Evolutionary conservation across 805 yeast genomes (phyloP), one percentile per base, ranked within the genome.

Genomic region (Candida germanica): DNA sequence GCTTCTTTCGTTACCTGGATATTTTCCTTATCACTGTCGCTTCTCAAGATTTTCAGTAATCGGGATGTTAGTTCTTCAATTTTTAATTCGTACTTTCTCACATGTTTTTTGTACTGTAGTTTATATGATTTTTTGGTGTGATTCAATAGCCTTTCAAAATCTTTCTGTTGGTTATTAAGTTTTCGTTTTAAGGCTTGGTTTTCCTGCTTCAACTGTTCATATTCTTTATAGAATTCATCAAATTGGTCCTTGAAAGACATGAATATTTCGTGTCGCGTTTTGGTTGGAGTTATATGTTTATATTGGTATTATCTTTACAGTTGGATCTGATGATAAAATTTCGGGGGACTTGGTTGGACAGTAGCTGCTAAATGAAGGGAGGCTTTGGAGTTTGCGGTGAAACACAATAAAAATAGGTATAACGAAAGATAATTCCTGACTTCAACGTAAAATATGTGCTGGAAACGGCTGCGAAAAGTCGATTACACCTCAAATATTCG

Each of bases 21-120:
- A 24, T 38, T 38, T 19, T 38, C 37, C 19, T 33, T 38, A 9
- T 19, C n/a, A 11, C 33, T 31, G 11, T 15, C 20, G 3, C 14
- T 25, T 18, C 30, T 22, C 23, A 31, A 17, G 2, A 11, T 6
- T 19, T 24, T 22, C 15, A 16, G 31, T 13, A 36, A 12, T n/a
- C 35, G n/a, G 15, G 13, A 11, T 6, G 34, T 36, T 3, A 39
- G 28, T 12, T 39, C 42, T 16, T 24, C 29, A 22, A 42, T 44
- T 26, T 34, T 33, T 7, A 32, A 23, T 17, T 44, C 31, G 26
- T 44, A 44, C 29, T 33, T 37, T 14, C 33, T 36, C 3, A 38
- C 43, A 36, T 44, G 31, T 29, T 39, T 40, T 18, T 26, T 36
- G 27, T 42, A 36, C 32, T 44, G 49, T 6, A 22, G 8, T 23